Evolutionary conservation across 2,329 filamentous ascomycete genomes (phyloP).

Genomic region (Penicillium hesseltinei): DNA sequence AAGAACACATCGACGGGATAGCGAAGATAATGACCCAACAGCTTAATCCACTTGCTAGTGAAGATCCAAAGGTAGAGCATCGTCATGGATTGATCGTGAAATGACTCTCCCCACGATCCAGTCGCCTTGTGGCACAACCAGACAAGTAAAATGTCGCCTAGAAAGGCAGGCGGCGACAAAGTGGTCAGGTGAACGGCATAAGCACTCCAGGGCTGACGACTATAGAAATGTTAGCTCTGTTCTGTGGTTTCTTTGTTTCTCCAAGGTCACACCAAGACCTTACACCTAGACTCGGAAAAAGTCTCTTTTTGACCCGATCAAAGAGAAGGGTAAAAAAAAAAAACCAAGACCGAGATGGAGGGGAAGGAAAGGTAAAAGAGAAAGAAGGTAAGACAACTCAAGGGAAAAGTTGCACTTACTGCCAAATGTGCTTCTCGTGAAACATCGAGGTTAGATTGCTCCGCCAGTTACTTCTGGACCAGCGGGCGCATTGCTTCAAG

Average conservation of each 20-base stretch:
- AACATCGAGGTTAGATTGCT: slow-evolving; percentile 92
- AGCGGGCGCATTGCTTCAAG: slow-evolving; percentile 87
- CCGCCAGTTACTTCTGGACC: slow-evolving; percentile 96
- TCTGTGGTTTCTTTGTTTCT: slow-evolving; percentile 2
- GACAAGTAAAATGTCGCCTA: slow-evolving; percentile 72
- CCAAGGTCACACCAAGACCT: not conserved
- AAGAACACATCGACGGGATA: slow-evolving; percentile 78
- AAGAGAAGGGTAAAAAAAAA: not conserved
- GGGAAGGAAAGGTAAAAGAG: slow-evolving; percentile 7
- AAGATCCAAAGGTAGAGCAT: slow-evolving; percentile 72
- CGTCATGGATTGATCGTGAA: slow-evolving; percentile 57
- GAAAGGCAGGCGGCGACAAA: slow-evolving; percentile 80
- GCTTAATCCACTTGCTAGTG: slow-evolving; percentile 87
- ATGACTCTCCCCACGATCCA: slow-evolving; percentile 55
- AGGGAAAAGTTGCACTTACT: slow-evolving; percentile 59
- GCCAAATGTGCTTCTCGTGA: slow-evolving; percentile 78
- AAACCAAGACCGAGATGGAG: not conserved
- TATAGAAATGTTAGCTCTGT: slow-evolving; percentile 43
- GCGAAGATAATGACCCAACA: slow-evolving; percentile 79
- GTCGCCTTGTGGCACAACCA: slow-evolving; percentile 69
- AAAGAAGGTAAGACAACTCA: slow-evolving; percentile 2
- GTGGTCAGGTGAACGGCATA: slow-evolving; percentile 93
- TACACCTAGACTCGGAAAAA: not conserved
- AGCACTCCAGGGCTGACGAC: slow-evolving; percentile 87
- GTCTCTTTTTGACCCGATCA: not conserved